Evolutionary conservation across 768 basidiomycete genomes (phyloP), one percentile per base, ranked within the genome.

Genomic region (Tylopilus intermedius): DNA sequence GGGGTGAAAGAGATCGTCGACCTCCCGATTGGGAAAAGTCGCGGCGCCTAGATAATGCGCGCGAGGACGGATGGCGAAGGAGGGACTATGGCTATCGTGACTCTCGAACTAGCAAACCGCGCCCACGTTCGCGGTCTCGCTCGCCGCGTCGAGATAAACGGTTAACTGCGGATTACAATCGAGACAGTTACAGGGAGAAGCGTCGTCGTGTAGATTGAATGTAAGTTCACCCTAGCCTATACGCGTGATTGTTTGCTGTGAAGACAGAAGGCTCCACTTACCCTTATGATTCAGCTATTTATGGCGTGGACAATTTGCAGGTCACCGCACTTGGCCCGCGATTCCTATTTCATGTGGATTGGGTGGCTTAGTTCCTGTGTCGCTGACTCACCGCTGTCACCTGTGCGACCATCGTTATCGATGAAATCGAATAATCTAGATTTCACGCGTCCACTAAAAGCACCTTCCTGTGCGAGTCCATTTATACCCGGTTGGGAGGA

Each of bases 181-280:
- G 62, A 51, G 71, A 70, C 54, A 67, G 66, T 38, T 64, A 72
- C 54, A 67, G 71, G 42, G 80, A 77, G 38, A 84, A 84, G 59
- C 78, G 81, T 56, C 72, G 82, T 60, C 77, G 82, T 53, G 58
- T 83, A 57, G 81, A 82, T 58, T 82, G 72, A 70, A 51, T 54
- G 58, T 59, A 61, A 57, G 63, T 62, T 39, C 47, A 13, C 27
- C 47, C 49, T 53, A n/a, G 44, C 41, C 21, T 40, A 10, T 40
- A 15, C 1, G 3, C 21, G 21, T 40, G 39, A 4, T 22, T 40
- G 4, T 22, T 40, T 10, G 39, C 39, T 40, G 21, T 13, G 10
- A 40, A 10, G 39, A 15, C 8, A 6, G 38, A 39, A 39, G 38
- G 38, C 9, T 39, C 18, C 8, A 8, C n/a, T 9, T 21, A n/a